Base-by-base conservation (phyloP, 2,329 filamentous ascomycete species). In the Aspergillus terreus region DNA sequence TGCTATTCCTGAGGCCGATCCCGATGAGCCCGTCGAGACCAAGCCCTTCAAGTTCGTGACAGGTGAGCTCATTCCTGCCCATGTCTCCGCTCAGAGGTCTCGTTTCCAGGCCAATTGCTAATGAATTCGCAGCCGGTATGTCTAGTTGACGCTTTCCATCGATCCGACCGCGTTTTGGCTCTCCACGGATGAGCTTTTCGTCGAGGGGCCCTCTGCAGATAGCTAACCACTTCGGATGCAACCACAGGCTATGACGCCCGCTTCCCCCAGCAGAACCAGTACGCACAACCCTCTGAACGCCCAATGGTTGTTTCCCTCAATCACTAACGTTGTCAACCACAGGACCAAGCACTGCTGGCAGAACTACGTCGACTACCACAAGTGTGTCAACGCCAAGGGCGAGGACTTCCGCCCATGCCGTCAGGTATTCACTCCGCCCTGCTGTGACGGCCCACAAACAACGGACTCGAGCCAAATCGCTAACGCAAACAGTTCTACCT, bases 21-120 rank as follows among this genome's bases (percentile, higher is more conserved):
- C 76, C 69, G 89, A 89, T 72, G 86, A 90, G 70, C 81, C 84
- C 71, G 84, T 84, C 71, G 88, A 95, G 76, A 96, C 92, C 79
- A 99, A 96, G 86, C 95, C 95, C 78, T 99, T 99, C 88, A 99
- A 99, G 88, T 97, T 97, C 81, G 94, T 97, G 72, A 97, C 92
- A 80, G 92, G 92, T 96, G 84, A 76, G 90, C 65, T 61, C 54
- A 51, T 57, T 52, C 52, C 52, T 47, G 55, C 53, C 47, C 44
- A 44, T 48, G 46, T 53, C 41, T 23, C 6, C 40, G 30, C 54
- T 51, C 56, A 57, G 64, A 64, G 55, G 65, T 61, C 59, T 55
- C 52, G 63, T 59, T 58, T 60, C 15, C 50, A 42, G 55, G 56
- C 62, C 62, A 65, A 69, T 66, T 67, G 71, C 75, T 78, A 71